Percentiles rank a stretch among this genome's conserved stretches.
These are phyloP conservation scores for Celoporthe dispersa DNA, from an alignment of 2,329 filamentous ascomycete species.

Conservation along the genomic window DNA sequence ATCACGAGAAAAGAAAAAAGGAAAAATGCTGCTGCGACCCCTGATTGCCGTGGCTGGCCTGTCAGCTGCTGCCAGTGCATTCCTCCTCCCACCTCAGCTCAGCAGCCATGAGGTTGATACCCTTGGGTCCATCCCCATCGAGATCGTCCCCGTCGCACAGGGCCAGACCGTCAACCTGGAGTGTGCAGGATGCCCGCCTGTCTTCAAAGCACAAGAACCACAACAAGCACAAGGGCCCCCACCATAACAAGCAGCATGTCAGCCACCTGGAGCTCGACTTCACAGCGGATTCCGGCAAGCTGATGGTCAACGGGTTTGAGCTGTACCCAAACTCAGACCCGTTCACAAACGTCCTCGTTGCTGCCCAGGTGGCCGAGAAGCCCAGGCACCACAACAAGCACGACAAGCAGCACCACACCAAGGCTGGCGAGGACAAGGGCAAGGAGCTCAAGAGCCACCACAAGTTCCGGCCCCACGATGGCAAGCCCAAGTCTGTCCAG, in stretches of 20 bases:
- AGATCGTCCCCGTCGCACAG: slow-evolving; percentile 39
- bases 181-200: slow-evolving; percentile 57
- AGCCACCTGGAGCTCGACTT: slow-evolving; percentile 60
- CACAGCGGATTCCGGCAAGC: slow-evolving; percentile 51
- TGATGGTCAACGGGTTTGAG: slow-evolving; percentile 64
- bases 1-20: slow-evolving; percentile 10
- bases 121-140: slow-evolving; percentile 46
- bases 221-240: slow-evolving; percentile 32
- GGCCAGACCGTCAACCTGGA: slow-evolving; percentile 51
- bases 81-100: slow-evolving; percentile 59
- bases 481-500: slow-evolving; percentile 31
- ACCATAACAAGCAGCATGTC: slow-evolving; percentile 34
- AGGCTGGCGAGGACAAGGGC: slow-evolving; percentile 31
- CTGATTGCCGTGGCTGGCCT: slow-evolving; percentile 49
- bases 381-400: slow-evolving; percentile 33
- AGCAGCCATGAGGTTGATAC: slow-evolving; percentile 47
- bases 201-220: slow-evolving; percentile 37
- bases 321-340: slow-evolving; percentile 61
- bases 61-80: slow-evolving; percentile 45
- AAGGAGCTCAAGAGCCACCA: slow-evolving; percentile 33
- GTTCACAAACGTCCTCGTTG: slow-evolving; percentile 48
- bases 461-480: slow-evolving; percentile 30
- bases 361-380: slow-evolving; percentile 48
- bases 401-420: slow-evolving; percentile 35
- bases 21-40: slow-evolving; percentile 45